Evolutionary conservation across 2,329 filamentous ascomycete species (phyloP), one percentile per base, ranked within the genome.

Genomic region (Emmonsiellopsis sp.): DNA sequence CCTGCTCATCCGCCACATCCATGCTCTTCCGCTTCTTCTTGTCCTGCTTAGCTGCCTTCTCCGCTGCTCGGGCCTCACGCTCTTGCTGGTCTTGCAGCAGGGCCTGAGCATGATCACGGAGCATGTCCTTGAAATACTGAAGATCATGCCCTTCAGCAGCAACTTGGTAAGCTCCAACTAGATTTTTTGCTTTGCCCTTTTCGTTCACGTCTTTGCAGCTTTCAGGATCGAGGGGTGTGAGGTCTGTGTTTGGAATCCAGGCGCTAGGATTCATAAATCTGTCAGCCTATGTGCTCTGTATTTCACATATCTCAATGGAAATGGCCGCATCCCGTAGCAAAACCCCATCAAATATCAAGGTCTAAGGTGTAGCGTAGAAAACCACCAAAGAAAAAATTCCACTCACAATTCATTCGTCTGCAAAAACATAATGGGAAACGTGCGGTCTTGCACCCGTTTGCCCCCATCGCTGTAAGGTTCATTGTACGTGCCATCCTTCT

Each of bases 361-460:
- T 26, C 1, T 26, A 2, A 6, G n/a, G 34, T 20, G 44, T 20
- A 31, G 10, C 9, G 47, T 32, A 8, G 26, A 48, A 38, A 30
- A 47, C n/a, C 30, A 44, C 16, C 10, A 32, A 48, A 42, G 32
- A 50, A 30, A 32, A 46, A 44, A 16, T 26, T 41, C 9, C 9
- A 83, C 92, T 82, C 75, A 98, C 93, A 98, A 97, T 78, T 97
- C 92, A 65, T 97, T 96, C 38, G 91, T 95, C 59, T 83, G 79
- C 50, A 97, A 76, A 69, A 95, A 97, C 92, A 97, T 96, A 65
- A 97, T 84, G 5, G 92, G 89, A 68, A 90, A 97, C 32, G 87
- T 90, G 58, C 92, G 82, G 70, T 96, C 90, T 57, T 85, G 82
- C 42, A 81, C 84, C 60, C 90, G 87, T 76, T 93, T 93, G 63